These are phyloP conservation scores for Senna siamea DNA, from an alignment of 306 rosid genomes.

Conservation along the genomic window DNA sequence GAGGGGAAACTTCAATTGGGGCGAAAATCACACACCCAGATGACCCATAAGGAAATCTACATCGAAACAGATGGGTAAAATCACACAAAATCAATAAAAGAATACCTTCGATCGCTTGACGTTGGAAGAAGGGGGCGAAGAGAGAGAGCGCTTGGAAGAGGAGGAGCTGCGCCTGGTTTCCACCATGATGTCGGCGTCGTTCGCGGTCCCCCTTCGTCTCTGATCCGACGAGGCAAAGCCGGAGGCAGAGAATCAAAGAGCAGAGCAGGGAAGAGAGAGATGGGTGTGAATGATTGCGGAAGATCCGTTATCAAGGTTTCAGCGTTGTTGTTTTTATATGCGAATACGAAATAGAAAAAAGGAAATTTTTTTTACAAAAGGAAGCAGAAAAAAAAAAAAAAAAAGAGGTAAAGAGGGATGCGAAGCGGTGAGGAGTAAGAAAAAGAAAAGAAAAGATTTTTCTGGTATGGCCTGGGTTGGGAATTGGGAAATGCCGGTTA, in stretches of 20 bases:
- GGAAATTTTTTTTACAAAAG: not conserved
- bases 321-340: slow-evolving; percentile 18
- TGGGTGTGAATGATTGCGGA: slow-evolving; percentile 39
- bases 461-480: not conserved
- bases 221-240: slow-evolving; percentile 52
- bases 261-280: not conserved
- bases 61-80: not conserved
- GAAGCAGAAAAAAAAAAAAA: not conserved
- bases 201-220: slow-evolving; percentile 36
- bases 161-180: slow-evolving; percentile 88
- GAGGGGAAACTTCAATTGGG: slow-evolving; percentile 19
- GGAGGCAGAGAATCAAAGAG: slow-evolving; percentile 30
- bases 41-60: slow-evolving; percentile 15
- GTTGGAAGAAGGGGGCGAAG: slow-evolving; percentile 72
- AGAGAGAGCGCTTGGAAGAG: slow-evolving; percentile 78
- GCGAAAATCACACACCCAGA: slow-evolving; percentile 23
- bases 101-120: slow-evolving; percentile 85
- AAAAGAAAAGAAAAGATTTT: slow-evolving; percentile 8
- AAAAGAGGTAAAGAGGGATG: not conserved
- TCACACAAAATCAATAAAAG: not conserved
- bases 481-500: not conserved
- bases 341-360: not conserved
- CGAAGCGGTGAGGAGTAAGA: slow-evolving; percentile 24
- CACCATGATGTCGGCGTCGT: slow-evolving; percentile 63
- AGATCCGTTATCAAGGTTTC: slow-evolving; percentile 31